phyloP scores from a whole-genome alignment of 495 filamentous ascomycete species.

The Aspergillus campestris region DNA sequence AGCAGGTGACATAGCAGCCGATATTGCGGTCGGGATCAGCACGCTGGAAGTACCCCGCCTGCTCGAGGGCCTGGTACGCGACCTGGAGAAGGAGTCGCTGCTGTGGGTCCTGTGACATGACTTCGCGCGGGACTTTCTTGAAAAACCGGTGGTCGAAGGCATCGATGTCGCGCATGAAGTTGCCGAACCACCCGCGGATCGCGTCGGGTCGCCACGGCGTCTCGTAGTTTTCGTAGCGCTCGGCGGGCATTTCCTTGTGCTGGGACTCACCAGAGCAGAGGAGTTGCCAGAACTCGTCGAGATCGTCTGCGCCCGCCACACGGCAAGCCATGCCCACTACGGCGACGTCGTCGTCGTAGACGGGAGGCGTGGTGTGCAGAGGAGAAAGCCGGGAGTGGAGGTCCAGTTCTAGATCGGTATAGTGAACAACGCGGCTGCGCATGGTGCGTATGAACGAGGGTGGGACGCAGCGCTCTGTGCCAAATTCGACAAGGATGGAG shows the following conservation, averaged over 20 bases:
- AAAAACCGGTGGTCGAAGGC: constrained; percentile 49
- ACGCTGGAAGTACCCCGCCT: constrained; percentile 30
- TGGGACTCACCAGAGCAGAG: constrained; percentile 33
- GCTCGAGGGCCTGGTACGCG: constrained; percentile 42
- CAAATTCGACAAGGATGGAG: constrained; percentile 28
- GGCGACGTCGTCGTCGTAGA: constrained; percentile 33
- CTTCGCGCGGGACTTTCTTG: constrained; percentile 38
- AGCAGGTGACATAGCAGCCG: constrained; percentile 30
- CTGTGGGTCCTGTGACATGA: constrained; percentile 42
- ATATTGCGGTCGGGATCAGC: constrained; percentile 9
- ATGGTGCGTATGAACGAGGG: constrained; percentile 21
- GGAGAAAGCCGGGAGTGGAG: constrained; percentile 3
- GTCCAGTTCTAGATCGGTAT: constrained; percentile 6
- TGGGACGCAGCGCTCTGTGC: constrained; percentile 34
- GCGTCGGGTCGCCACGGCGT: constrained; percentile 25
- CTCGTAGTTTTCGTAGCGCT: constrained; percentile 29
- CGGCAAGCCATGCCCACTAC: constrained; percentile 45
- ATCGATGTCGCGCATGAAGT: constrained; percentile 37
- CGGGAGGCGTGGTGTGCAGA: background rate
- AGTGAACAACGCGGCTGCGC: constrained; percentile 19
- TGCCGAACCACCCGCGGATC: constrained; percentile 35
- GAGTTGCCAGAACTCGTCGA: constrained; percentile 38
- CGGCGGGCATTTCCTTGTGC: constrained; percentile 27
- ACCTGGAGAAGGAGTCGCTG: constrained; percentile 41
- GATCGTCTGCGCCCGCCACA: constrained; percentile 38